Percentiles rank a stretch among this genome's conserved stretches.
Evolutionary conservation across 805 yeast genomes (phyloP).

Genomic region (Novakomyces olei): DNA sequence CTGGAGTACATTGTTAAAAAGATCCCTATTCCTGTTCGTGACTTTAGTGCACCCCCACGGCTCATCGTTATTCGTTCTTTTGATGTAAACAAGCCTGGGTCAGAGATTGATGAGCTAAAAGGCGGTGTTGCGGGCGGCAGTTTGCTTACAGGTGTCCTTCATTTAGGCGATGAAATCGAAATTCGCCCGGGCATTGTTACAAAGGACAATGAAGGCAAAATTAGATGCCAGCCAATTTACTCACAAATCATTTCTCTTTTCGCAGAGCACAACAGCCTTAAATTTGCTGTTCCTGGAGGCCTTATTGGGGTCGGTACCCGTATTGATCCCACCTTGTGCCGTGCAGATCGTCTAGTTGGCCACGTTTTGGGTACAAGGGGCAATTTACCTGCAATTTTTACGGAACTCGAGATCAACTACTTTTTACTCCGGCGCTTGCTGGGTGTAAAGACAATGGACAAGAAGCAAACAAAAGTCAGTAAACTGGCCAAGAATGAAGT

Average conservation of each 20-base stretch:
- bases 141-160: conserved; percentile 87
- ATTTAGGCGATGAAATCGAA: conserved; percentile 94
- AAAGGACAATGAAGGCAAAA: conserved; percentile 67
- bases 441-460: conserved; percentile 94
- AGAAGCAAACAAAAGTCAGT: conserved; percentile 70
- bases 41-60: conserved; percentile 80
- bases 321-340: conserved; percentile 95
- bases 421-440: conserved; percentile 86
- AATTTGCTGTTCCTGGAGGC: conserved; percentile 99
- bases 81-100: conserved; percentile 97
- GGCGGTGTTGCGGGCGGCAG: conserved; percentile 99
- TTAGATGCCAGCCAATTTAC: conserved; percentile 88
- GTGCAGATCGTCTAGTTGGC: conserved; percentile 98
- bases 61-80: conserved; percentile 93
- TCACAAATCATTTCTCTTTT: conserved; percentile 82
- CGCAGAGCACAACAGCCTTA: conserved; percentile 93
- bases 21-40: conserved; percentile 92
- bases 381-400: conserved; percentile 82
- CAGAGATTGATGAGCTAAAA: conserved; percentile 85
- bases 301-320: conserved; percentile 98
- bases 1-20: conserved; percentile 87
- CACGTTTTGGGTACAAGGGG: conserved; percentile 98
- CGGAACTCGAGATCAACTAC: conserved; percentile 93
- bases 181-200: conserved; percentile 98
- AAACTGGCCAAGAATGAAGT: conserved; percentile 87